These are phyloP conservation scores for Trichophaea hybrida DNA, from an alignment of 2,329 filamentous ascomycete genomes.

Conservation along the genomic window DNA sequence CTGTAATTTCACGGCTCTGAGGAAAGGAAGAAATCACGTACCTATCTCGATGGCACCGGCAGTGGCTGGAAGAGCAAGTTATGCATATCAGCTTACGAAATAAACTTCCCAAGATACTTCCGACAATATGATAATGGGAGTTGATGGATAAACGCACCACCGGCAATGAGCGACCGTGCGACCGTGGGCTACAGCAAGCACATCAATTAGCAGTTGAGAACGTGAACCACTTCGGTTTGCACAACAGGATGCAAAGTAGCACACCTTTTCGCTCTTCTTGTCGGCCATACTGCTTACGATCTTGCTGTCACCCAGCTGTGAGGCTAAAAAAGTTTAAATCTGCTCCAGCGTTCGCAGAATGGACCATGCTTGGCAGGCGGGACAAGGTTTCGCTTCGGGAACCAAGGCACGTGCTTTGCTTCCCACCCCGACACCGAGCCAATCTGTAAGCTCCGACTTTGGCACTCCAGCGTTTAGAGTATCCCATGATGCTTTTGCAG, in stretches of 20 bases:
- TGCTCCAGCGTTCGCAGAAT: too few species aligned
- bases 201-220: too few species aligned
- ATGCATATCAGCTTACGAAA: constrained; percentile 4
- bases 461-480: too few species aligned
- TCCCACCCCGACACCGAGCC: too few species aligned
- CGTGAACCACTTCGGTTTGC: too few species aligned
- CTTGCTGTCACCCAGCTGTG: neutral
- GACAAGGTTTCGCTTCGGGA: too few species aligned
- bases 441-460: too few species aligned
- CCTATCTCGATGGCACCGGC: constrained; percentile 90
- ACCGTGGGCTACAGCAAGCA: constrained; percentile 39
- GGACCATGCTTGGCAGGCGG: too few species aligned
- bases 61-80: constrained; percentile 41
- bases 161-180: constrained; percentile 78
- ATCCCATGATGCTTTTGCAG: too few species aligned
- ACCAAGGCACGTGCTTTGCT: too few species aligned
- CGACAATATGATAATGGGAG: neutral
- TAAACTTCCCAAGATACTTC: neutral
- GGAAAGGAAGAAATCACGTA: constrained; percentile 31
- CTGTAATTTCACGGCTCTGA: constrained; percentile 17
- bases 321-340: neutral
- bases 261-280: neutral
- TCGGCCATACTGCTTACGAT: neutral
- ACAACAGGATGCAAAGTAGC: neutral
- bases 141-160: constrained; percentile 30